Evolutionary conservation across 148 eudicot genomes (phyloP), one percentile per base, ranked within the genome.

Genomic region (Oxyria digyna): DNA sequence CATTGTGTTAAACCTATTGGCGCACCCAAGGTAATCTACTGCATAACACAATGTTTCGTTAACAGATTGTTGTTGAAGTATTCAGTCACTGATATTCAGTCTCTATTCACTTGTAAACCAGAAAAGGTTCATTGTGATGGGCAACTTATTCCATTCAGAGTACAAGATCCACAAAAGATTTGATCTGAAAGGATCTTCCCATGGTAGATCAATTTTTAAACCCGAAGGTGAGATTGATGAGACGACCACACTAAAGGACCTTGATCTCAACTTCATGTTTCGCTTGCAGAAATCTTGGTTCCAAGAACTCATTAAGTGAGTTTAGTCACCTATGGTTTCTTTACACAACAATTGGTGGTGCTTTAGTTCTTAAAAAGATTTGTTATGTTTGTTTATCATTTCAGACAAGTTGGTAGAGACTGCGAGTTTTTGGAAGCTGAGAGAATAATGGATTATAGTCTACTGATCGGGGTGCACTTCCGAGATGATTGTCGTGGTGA

Each of bases 41-140:
- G 33, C 18, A 66, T 8, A 38, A 20, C 18, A 20, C 37, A 35
- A 17, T 17, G 35, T n/a, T 11, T 65, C 9, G 0, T 38, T 38
- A 17, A 54, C 3, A 12, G 27, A 33, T 67, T 38, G 20, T 67
- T 8, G 18, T 8, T 29, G 1, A 12, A n/a, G 21, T 46, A 10
- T 52, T 11, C 27, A 21, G 31, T 52, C 62, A 21, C 62, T 52
- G 31, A 52, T 52, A 21, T 52, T 4, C 13, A 52, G 11, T 14
- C 62, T 52, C 29, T 68, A 10, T 68, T 21, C 23, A 26, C 17
- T 45, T 42, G 73, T 24, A 42, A 55, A 43, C 27, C 73, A 93
- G 98, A 93, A 94, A 0, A 86, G 98, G 69, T 93, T 93, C 77
- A 85, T 93, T 59, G 98, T 93, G 57, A 93, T 93, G 98, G 98